A percentile compares a stretch with the other conserved stretches of the same genome.
phyloP scores from a whole-genome alignment of 1,284 basidiomycete genomes.

The Xerocomus cyaneibrunnescens region DNA sequence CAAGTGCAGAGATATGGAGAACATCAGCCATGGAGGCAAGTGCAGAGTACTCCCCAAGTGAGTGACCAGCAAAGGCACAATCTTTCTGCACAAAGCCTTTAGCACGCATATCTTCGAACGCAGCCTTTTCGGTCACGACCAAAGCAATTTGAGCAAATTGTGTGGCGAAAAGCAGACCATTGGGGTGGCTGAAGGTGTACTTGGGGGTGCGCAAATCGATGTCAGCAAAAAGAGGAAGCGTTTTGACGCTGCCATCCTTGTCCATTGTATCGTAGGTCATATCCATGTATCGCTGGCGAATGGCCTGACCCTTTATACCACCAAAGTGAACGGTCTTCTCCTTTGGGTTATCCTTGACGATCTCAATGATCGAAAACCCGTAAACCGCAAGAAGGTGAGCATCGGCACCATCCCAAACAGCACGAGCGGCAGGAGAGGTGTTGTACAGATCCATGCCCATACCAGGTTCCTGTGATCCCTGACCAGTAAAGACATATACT shows the following conservation, averaged over 20 bases:
- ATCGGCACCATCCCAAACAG: slow-evolving; percentile 97
- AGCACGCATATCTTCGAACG: slow-evolving; percentile 97
- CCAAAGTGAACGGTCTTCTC: slow-evolving; percentile 99
- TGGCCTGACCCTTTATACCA: slow-evolving; percentile 97
- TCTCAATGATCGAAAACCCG: slow-evolving; percentile 97
- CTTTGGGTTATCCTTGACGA: slow-evolving; percentile 97
- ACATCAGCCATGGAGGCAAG: slow-evolving; percentile 97
- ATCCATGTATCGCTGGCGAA: slow-evolving; percentile 98
- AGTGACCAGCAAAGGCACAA: slow-evolving; percentile 96
- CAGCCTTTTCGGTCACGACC: slow-evolving; percentile 96
- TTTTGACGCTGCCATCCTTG: slow-evolving; percentile 93
- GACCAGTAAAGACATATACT: slow-evolving; percentile 97
- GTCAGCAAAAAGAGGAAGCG: slow-evolving; percentile 90
- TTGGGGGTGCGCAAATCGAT: slow-evolving; percentile 90
- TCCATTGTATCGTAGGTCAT: slow-evolving; percentile 98
- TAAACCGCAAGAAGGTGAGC: slow-evolving; percentile 91
- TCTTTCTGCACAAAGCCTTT: slow-evolving; percentile 93
- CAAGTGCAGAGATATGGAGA: slow-evolving; percentile 92
- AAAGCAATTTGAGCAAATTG: slow-evolving; percentile 99
- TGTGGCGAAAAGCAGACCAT: slow-evolving; percentile 93
- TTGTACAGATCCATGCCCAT: slow-evolving; percentile 99
- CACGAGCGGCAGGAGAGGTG: slow-evolving; percentile 87
- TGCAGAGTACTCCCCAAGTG: slow-evolving; percentile 97
- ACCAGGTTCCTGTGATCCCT: slow-evolving; percentile 96
- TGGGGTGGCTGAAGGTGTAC: slow-evolving; percentile 97